Base-by-base conservation (phyloP, 805 yeast species). In the Candida saitoana region DNA sequence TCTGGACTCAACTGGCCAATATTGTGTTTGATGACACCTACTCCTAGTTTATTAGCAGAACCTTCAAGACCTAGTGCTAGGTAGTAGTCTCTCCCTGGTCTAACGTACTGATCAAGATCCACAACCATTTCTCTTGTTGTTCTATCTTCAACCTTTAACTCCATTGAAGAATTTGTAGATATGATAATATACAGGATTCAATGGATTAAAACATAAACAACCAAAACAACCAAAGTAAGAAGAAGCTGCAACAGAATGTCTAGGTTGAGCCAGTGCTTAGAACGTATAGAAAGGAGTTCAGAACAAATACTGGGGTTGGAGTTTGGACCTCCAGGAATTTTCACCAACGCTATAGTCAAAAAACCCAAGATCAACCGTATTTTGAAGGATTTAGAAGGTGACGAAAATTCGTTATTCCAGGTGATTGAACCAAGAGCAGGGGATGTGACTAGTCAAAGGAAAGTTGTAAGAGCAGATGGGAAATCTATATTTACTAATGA, bases 41-140 rank as follows among this genome's bases (percentile, higher is more conserved):
- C 93, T 1, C 97, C 99, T 2, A 93, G 73, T 59, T 93, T 93
- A 60, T 93, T 93, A 14, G 99, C 99, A 0, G 97, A 88, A 1
- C 99, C 99, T 61, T 93, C 99, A 24, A 93, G 73, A 1, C 99
- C 99, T 1, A 93, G 56, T 0, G 96, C 96, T 9, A 86, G 61
- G 52, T 82, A 85, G 53, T 70, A 67, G 47, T 62, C 65, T 54
- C 69, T 67, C 4, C 70, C 75, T 1, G 70, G 68, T 42, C 63
- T 65, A 12, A 63, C 57, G 50, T 57, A 65, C 34, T 55, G 46
- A 51, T 79, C 84, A 25, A 79, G 62, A 50, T 75, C 72, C 4
- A 74, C 74, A 56, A 67, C 68, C 60, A 57, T 56, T 17, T 29
- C 16, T 29, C 7, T 11, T 29, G 32, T 29, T 12, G n/a, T 14